Conservation (phyloP, 2,329 filamentous ascomycete genomes). For the Emergomyces africanus region DNA sequence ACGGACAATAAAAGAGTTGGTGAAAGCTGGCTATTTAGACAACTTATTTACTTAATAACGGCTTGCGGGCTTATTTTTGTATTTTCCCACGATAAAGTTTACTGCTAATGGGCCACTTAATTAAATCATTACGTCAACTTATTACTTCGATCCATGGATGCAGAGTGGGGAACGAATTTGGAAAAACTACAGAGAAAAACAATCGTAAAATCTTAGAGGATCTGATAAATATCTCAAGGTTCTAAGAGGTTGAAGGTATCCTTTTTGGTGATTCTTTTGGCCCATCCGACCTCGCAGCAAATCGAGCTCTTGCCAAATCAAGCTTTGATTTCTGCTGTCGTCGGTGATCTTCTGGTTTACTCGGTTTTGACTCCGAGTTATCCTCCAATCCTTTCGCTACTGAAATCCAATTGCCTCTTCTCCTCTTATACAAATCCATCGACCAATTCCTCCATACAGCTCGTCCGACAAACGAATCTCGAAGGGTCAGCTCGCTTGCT, state of each 20-base stretch:
- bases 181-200: neutral
- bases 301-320: constrained; percentile 45
- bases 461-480: constrained; percentile 49
- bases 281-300: constrained; percentile 32
- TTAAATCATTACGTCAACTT: too few relatives aligned
- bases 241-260: neutral
- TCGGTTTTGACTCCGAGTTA: too few relatives aligned
- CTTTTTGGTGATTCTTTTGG: neutral
- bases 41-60: too few relatives aligned
- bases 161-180: neutral
- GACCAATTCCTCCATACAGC: constrained; percentile 64
- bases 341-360: constrained; percentile 10
- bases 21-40: neutral
- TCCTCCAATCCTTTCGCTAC: constrained; percentile 39
- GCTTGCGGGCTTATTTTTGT: too few relatives aligned
- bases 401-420: constrained; percentile 50
- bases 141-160: neutral
- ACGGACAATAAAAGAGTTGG: neutral
- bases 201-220: neutral
- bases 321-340: constrained; percentile 37
- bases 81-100: too few relatives aligned
- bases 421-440: constrained; percentile 54
- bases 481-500: constrained; percentile 44
- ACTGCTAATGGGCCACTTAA: too few relatives aligned
- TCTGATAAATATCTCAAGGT: neutral